Percentiles rank a stretch among this genome's conserved stretches.
Conservation (phyloP, 805 yeast species). For the Spathaspora arborariae region DNA sequence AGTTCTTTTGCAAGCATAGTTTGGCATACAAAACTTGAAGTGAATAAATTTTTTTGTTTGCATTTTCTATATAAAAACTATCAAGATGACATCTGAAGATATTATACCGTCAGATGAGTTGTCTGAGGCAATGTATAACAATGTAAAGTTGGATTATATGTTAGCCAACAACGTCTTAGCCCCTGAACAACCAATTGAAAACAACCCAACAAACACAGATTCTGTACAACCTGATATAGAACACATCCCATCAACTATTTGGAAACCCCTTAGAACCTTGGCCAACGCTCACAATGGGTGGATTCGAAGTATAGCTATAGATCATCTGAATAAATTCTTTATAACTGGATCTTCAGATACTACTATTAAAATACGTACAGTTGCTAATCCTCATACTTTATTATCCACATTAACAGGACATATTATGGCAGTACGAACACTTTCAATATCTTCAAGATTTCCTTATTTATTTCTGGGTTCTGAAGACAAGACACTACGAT, state of each 20-base stretch:
- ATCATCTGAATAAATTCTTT: conserved; percentile 87
- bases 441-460: conserved; percentile 67
- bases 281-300: conserved; percentile 89
- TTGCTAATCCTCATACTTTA: conserved; percentile 58
- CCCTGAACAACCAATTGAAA: not conserved
- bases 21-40: not conserved
- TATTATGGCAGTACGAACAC: conserved; percentile 78
- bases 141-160: conserved; percentile 22
- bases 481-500: conserved; percentile 87
- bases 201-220: conserved; percentile 1
- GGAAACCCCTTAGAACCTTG: conserved; percentile 71
- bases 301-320: conserved; percentile 78
- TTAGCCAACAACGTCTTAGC: conserved; percentile 6
- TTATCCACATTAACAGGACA: conserved; percentile 86
- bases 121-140: conserved; percentile 30
- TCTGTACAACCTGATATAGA: conserved; percentile 3
- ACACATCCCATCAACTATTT: conserved; percentile 17
- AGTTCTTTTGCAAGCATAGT: not conserved
- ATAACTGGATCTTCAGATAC: conserved; percentile 89
- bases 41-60: not conserved
- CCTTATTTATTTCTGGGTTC: conserved; percentile 91
- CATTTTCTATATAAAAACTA: not conserved
- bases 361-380: conserved; percentile 88
- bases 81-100: conserved; percentile 5
- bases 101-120: conserved; percentile 24